phyloP scores from a whole-genome alignment of 1,284 basidiomycete genomes.

The Albatrellus sp. region DNA sequence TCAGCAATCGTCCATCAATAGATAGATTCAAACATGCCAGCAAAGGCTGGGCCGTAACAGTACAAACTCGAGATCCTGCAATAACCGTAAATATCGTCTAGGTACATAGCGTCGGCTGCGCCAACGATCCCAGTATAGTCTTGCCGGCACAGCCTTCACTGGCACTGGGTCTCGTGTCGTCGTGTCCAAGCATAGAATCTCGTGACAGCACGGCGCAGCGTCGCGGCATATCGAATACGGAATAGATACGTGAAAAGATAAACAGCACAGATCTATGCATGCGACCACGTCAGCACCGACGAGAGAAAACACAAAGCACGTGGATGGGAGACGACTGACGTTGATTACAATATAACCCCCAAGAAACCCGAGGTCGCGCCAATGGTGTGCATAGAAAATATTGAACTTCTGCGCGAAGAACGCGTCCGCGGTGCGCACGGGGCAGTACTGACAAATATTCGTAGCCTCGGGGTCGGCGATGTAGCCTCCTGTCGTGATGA shows the following conservation, averaged over 20 bases:
- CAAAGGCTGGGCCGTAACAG: no score
- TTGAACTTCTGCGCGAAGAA: constrained; percentile 41
- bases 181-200: no score
- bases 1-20: no score
- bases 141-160: no score
- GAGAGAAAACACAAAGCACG: constrained; percentile 5
- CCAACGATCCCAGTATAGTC: no score
- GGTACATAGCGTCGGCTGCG: no score
- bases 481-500: constrained; percentile 46
- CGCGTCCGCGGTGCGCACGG: constrained; percentile 35
- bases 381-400: constrained; percentile 41
- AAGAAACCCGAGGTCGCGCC: constrained; percentile 54
- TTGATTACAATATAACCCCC: constrained; percentile 55
- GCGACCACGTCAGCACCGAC: no score
- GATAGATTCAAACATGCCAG: no score
- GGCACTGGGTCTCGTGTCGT: no score
- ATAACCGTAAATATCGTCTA: no score
- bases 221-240: not conserved
- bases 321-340: constrained; percentile 18
- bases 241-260: constrained; percentile 3
- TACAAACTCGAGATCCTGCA: no score
- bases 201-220: no score
- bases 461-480: constrained; percentile 47
- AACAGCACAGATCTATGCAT: not conserved
- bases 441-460: constrained; percentile 42